Evolutionary conservation across 2,329 filamentous ascomycete genomes (phyloP).

Genomic region (Cladosporium sp.): DNA sequence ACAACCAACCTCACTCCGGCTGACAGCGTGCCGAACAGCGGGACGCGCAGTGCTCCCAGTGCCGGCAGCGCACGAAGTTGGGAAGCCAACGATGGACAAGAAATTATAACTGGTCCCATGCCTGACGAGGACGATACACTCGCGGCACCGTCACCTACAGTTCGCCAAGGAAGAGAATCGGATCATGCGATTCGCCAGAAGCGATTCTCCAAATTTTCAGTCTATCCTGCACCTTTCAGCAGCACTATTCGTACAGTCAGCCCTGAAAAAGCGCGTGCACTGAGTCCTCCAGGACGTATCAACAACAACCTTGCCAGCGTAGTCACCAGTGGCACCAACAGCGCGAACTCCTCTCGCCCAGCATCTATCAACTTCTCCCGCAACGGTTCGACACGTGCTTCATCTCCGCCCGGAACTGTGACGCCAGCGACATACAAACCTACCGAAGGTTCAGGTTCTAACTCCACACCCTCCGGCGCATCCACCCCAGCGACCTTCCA

Average conservation of each 20-base stretch:
- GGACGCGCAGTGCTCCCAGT: constrained; percentile 4
- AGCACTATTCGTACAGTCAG: constrained; percentile 9
- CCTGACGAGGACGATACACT: constrained; percentile 6
- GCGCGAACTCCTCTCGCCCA: background rate
- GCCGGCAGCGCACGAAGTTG: constrained; percentile 2
- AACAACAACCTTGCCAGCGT: background rate
- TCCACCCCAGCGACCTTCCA: constrained; percentile 10
- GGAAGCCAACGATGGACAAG: constrained; percentile 9
- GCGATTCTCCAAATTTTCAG: constrained; percentile 6
- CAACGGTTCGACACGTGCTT: background rate
- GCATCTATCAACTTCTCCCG: constrained; percentile 10
- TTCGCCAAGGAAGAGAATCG: background rate
- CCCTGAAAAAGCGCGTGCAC: background rate
- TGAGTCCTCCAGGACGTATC: background rate
- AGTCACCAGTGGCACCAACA: background rate
- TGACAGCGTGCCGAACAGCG: background rate
- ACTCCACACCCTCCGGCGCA: background rate
- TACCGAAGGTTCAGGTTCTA: background rate
- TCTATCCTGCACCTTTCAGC: constrained; percentile 5
- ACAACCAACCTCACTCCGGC: constrained; percentile 4
- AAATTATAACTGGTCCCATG: constrained; percentile 9
- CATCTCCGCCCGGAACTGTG: background rate
- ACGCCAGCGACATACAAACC: constrained; percentile 7
- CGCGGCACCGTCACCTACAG: constrained; percentile 7
- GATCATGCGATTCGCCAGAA: constrained; percentile 7